Conservation (phyloP, 177 flowering plant genomes). For the Telopea speciosissima region DNA sequence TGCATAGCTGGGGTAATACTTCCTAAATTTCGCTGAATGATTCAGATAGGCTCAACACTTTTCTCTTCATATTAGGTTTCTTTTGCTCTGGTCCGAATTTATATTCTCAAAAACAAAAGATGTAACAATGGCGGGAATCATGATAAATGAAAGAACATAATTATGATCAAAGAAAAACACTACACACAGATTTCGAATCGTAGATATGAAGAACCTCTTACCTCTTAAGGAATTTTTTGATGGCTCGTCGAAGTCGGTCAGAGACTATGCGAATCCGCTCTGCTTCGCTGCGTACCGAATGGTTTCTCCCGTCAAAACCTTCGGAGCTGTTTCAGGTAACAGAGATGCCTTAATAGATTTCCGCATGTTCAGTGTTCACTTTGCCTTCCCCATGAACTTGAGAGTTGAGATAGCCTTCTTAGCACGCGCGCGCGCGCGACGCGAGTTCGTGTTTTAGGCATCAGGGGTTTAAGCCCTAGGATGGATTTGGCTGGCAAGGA, state of each 20-base stretch:
- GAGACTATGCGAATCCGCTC: constrained; percentile 45
- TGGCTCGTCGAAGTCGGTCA: no score
- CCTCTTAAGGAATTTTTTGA: no score
- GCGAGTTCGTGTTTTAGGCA: no score
- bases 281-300: no score
- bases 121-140: neutral
- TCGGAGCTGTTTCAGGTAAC: constrained; percentile 40
- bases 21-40: constrained; percentile 68
- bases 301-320: constrained; percentile 57
- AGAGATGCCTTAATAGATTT: constrained; percentile 34
- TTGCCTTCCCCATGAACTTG: no score
- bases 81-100: constrained; percentile 43
- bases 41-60: constrained; percentile 62
- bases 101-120: neutral
- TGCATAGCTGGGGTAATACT: constrained; percentile 36
- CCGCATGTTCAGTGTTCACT: no score
- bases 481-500: no score
- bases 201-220: neutral
- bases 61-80: no score
- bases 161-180: neutral
- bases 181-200: neutral
- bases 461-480: no score
- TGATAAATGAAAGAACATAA: neutral
- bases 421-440: no score
- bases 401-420: no score